Evolutionary conservation across 768 basidiomycete species (phyloP).

Genomic region (Podaxis sp.): DNA sequence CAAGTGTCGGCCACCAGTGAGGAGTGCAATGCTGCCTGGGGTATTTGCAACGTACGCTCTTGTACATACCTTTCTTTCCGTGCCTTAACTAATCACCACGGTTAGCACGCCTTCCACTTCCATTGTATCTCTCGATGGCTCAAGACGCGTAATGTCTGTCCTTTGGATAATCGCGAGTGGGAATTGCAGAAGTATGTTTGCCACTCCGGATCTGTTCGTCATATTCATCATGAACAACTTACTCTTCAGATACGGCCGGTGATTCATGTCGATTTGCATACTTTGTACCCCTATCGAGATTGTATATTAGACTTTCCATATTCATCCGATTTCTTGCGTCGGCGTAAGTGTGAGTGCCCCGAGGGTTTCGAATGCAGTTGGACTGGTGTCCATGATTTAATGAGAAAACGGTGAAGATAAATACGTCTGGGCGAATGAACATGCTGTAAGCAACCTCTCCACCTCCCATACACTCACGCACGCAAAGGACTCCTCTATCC

Average conservation of each 20-base stretch:
- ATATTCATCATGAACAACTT: conserved; percentile 6
- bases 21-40: conserved; percentile 98
- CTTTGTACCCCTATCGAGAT: background rate
- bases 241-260: conserved; percentile 41
- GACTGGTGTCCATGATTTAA: no score
- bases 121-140: conserved; percentile 99
- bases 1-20: conserved; percentile 96
- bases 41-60: conserved; percentile 87
- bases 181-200: conserved; percentile 89
- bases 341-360: no score
- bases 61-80: background rate
- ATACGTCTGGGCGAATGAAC: no score
- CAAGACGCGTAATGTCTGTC: conserved; percentile 96
- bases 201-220: background rate
- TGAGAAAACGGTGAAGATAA: no score
- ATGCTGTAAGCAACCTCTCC: background rate
- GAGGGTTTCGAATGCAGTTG: no score
- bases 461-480: background rate
- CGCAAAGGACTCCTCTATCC: background rate
- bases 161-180: conserved; percentile 95
- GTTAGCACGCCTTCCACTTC: conserved; percentile 97
- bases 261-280: conserved; percentile 2
- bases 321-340: background rate
- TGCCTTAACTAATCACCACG: background rate
- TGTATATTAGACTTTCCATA: conserved; percentile 9